A percentile compares a stretch with the other conserved stretches of the same genome.
phyloP scores from a whole-genome alignment of 352 stramenopile species.

The Phytophthora rubi region DNA sequence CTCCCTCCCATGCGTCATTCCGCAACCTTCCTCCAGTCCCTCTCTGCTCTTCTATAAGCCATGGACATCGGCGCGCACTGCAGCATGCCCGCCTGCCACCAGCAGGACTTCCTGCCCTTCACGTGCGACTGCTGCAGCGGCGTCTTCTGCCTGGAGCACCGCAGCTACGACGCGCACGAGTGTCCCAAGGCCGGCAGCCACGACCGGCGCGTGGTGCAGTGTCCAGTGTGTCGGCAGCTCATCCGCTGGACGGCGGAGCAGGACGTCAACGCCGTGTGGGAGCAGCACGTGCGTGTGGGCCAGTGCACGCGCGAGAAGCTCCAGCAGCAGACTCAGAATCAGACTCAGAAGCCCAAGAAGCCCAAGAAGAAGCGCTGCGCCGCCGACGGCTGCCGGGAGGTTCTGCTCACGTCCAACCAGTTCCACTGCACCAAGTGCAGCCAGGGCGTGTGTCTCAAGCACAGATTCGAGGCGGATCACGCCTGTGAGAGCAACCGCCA shows the following conservation, averaged over 20 bases:
- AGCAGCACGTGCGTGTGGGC: conserved; percentile 66
- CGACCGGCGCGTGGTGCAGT: conserved; percentile 75
- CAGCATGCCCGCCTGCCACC: conserved; percentile 63
- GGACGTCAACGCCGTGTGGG: conserved; percentile 81
- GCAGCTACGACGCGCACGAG: conserved; percentile 77
- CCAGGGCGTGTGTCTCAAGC: conserved; percentile 76
- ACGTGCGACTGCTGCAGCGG: conserved; percentile 82
- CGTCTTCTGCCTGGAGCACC: conserved; percentile 88
- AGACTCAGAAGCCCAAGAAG: conserved; percentile 45
- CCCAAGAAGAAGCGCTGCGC: conserved; percentile 77
- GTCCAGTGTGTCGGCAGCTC: conserved; percentile 67
- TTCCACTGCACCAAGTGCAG: conserved; percentile 74
- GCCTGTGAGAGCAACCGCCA: conserved; percentile 51
- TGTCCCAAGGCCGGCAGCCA: conserved; percentile 69
- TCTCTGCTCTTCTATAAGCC: neutral
- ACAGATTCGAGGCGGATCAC: conserved; percentile 83
- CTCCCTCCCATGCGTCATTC: conserved; percentile 19
- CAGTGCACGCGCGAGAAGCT: conserved; percentile 54
- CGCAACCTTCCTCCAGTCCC: conserved; percentile 3
- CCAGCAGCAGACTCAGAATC: conserved; percentile 20
- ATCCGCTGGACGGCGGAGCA: conserved; percentile 77
- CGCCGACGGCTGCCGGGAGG: conserved; percentile 60
- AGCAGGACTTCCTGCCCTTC: conserved; percentile 89
- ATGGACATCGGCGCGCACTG: conserved; percentile 85
- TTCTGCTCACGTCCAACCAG: conserved; percentile 74